Base-by-base conservation (phyloP, 2,329 filamentous ascomycete species). In the Diaporthe caulivora region DNA sequence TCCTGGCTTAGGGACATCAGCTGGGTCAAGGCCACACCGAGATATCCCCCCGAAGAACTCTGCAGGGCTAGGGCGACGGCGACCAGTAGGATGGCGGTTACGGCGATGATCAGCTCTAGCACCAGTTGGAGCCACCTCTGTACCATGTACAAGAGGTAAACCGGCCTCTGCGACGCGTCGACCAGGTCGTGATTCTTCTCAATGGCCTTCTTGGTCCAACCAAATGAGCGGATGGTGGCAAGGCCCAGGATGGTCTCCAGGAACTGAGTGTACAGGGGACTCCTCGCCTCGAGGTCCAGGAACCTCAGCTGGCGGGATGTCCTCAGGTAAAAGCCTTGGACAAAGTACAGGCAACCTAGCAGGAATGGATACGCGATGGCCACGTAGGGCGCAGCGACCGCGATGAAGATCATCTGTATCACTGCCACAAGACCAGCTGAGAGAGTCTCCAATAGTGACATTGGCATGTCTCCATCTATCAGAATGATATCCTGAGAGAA, bases 91-190 rank as follows among this genome's bases (percentile, higher is more conserved):
- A 87, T 80, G 0, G 86, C 86, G 29, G 90, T 80, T 2, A 79
- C 83, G 0, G 87, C 86, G 2, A 89, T 86, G 2, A 89, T 80
- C 44, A 90, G 77, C 70, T 89, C 85, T 8, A 90, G 72, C 0
- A 88, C 87, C 0, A 90, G 79, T 0, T 82, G 84, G 2, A 90
- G 81, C 88, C 88, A 90, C 51, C 86, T 80, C 72, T 90, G 88
- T 10, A 89, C 85, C n/a, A 84, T 83, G 64, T 84, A 86, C 42
- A 90, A 82, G 5, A 89, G 82, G 75, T 90, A 90, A 47, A 85
- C 86, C 1, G 88, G 88, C 64, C 85, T 83, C 72, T 90, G 88
- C 0, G 87, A 86, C 5, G 81, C 79, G 62, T 90, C 84, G 18
- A 87, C 54, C 54, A 57, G 15, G 54, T 57, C 54, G 54, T 57